Percentiles rank a stretch among this genome's conserved stretches.
These are phyloP conservation scores for Candida neerlandica DNA, from an alignment of 1,139 yeast genomes.

Conservation along the genomic window DNA sequence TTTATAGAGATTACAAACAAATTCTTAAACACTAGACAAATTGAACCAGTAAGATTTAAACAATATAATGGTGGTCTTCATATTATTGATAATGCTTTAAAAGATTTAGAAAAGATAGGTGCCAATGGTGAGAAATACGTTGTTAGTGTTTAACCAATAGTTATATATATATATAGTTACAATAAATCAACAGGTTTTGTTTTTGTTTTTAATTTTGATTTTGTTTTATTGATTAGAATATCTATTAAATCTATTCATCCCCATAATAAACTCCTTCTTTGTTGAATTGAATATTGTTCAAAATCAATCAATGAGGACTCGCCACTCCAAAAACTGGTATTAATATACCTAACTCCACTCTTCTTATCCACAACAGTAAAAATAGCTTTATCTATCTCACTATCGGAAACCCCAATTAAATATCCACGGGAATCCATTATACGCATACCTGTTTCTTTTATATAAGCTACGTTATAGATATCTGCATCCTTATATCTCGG, in stretches of 20 bases:
- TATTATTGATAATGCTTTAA: slow-evolving; percentile 35
- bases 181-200: background rate
- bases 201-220: background rate
- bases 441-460: slow-evolving; percentile 8
- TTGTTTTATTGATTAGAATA: background rate
- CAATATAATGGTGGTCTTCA: slow-evolving; percentile 37
- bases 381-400: slow-evolving; percentile 6
- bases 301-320: slow-evolving; percentile 33
- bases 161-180: background rate
- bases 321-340: slow-evolving; percentile 29
- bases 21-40: slow-evolving; percentile 25
- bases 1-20: slow-evolving; percentile 36
- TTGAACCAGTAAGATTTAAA: slow-evolving; percentile 37
- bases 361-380: slow-evolving; percentile 8
- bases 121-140: slow-evolving; percentile 48
- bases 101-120: slow-evolving; percentile 40
- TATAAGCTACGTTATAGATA: slow-evolving; percentile 13
- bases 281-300: slow-evolving; percentile 31
- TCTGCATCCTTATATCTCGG: slow-evolving; percentile 26
- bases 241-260: slow-evolving; percentile 6
- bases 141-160: slow-evolving; percentile 21
- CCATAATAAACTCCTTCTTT: slow-evolving; percentile 17
- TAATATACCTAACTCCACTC: background rate
- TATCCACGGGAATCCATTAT: slow-evolving; percentile 11
- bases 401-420: slow-evolving; percentile 10